Base-by-base conservation (phyloP, 1,284 basidiomycete species). In the Ceratobasidium sp. region DNA sequence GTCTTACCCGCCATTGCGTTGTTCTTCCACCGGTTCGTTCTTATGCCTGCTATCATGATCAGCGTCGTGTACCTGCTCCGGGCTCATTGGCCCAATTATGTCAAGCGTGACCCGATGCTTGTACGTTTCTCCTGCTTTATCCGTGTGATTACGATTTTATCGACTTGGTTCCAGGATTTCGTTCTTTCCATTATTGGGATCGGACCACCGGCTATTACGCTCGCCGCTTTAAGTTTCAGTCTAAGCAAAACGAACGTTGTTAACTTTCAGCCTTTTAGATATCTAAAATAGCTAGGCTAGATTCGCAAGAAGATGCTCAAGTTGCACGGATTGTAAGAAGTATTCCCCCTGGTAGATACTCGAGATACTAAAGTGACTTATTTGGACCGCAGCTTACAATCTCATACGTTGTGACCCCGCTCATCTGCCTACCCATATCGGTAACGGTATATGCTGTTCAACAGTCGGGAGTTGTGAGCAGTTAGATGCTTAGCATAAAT, bases 101-200 rank as follows among this genome's bases (percentile, higher is more conserved):
- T 66, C n/a, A 51, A 75, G 51, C 62, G 49, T 11, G 73, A 75
- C n/a, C 73, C 73, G 11, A 75, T 75, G 62, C 73, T 75, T 3
- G 73, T 75, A 15, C 37, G 70, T 49, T 15, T 56, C 1, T 32
- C 9, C 40, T 29, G 40, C 4, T 17, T 4, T 17, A 32, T 17
- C 6, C 22, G 29, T 22, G 49, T 9, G n/a, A 9, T n/a, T 51
- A 19, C n/a, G 5, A 29, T 43, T 32, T 29, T 43, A 22, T 34
- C 25, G 44, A 74, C n/a, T 0, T 25, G 1, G 7, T 51, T 54
- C 15, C n/a, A 75, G 73, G 73, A 75, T 43, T 75, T 75, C 34
- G 73, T 66, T 8, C 43, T 75, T 62, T 56, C 51, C 19, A 75
- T 75, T 43, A 25, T 75, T 56, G 73, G 62, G 15, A 32, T 66